Evolutionary conservation across 257 asterid genomes (phyloP), one percentile per base, ranked within the genome.

Genomic region (Solanum acaule): DNA sequence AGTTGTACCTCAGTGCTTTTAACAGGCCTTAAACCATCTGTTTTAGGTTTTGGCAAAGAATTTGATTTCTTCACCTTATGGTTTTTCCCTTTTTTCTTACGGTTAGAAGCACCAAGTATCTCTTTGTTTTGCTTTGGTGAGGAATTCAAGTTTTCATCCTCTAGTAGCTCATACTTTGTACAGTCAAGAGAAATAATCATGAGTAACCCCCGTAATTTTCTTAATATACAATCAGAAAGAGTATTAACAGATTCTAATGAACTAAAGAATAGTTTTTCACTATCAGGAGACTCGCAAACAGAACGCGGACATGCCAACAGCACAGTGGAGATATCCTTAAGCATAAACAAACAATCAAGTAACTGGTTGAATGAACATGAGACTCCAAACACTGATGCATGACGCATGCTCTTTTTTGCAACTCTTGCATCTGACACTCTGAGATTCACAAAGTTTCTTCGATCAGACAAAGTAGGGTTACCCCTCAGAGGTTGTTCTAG

Each of bases 131-230:
- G 94, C 90, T 90, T 92, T 73, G 88, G 76, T 35, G 86, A 84
- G 85, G 94, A 85, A 20, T 91, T 92, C 86, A 46, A 65, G 87
- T 84, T 90, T 90, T 92, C 98, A 83, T 94, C 99, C 85, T 91
- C 96, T 27, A 97, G 94, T 88, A 97, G 93, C 95, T 97, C 99
- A 89, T 91, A 83, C 90, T 94, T 97, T 84, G 99, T 95, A 90
- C 96, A 97, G 91, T 97, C 98, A 87, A 95, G 98, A 3, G 98
- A 97, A 91, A 96, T 87, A 91, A 91, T 91, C 98, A 96, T 93
- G 86, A 97, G 95, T 73, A 95, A 79, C 75, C 92, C 99, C 88
- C 99, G 97, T 90, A 96, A 72, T 89, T 94, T 95, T 93, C 98
- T 90, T 71, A 94, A 89, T 89, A 94, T 87, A 87, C 93, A 88